Percentiles rank a stretch among this genome's conserved stretches.
Conservation (phyloP, 2,329 filamentous ascomycete species). For the Rosellinia necatrix region DNA sequence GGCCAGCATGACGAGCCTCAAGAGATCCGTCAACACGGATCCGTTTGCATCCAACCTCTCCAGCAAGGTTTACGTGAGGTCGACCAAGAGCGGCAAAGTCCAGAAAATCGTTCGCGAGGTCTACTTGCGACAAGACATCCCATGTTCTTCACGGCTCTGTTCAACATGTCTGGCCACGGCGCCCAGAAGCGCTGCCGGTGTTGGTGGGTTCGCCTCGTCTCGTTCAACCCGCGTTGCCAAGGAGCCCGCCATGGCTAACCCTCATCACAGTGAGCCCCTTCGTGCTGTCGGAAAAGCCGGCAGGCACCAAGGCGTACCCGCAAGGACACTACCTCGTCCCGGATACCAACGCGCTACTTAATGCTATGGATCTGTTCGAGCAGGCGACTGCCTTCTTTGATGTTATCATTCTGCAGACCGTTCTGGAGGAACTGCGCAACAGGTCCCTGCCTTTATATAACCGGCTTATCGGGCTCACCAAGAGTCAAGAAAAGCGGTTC, state of each 20-base stretch:
- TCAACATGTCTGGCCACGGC: constrained; percentile 73
- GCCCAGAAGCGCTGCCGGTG: constrained; percentile 77
- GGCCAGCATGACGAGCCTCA: constrained; percentile 65
- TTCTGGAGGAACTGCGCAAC: constrained; percentile 94
- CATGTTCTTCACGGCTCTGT: constrained; percentile 92
- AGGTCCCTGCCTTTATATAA: constrained; percentile 94
- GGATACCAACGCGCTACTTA: constrained; percentile 94
- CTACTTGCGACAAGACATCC: constrained; percentile 94
- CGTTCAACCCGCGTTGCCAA: neutral
- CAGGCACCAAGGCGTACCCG: constrained; percentile 79
- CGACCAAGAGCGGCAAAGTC: constrained; percentile 93
- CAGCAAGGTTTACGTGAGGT: constrained; percentile 94
- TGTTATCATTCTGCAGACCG: constrained; percentile 94
- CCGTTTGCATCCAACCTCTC: constrained; percentile 74
- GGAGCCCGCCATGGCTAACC: constrained; percentile 22
- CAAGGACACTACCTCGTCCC: constrained; percentile 93
- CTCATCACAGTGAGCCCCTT: constrained; percentile 70
- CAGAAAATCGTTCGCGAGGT: constrained; percentile 98
- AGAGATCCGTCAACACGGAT: constrained; percentile 59
- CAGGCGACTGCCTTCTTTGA: constrained; percentile 90
- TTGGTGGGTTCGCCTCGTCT: constrained; percentile 58
- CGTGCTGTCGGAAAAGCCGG: constrained; percentile 85
- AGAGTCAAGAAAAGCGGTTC: constrained; percentile 95
- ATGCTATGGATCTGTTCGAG: constrained; percentile 97
- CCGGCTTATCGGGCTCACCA: constrained; percentile 84